These are phyloP conservation scores for Gossypium sturtianum DNA, from an alignment of 345 rosid species.

Conservation along the genomic window DNA sequence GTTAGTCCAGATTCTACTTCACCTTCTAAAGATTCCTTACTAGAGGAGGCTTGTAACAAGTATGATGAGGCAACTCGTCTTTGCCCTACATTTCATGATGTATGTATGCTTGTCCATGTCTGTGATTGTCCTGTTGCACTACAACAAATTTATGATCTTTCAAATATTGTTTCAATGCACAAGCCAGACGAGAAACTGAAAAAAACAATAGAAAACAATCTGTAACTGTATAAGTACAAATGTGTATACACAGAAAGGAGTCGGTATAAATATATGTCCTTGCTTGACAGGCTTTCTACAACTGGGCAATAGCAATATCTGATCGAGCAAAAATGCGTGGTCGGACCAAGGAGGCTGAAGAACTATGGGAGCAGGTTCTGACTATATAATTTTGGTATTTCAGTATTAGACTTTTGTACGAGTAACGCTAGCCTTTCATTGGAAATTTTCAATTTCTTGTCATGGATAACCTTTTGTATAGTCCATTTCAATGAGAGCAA, in stretches of 20 bases:
- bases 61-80: constrained; percentile 89
- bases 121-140: not conserved
- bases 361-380: constrained; percentile 88
- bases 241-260: not conserved
- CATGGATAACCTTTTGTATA: not conserved
- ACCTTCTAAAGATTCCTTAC: constrained; percentile 91
- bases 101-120: constrained; percentile 31
- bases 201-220: not conserved
- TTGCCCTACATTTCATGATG: constrained; percentile 96
- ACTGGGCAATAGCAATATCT: constrained; percentile 99
- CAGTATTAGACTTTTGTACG: not conserved
- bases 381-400: constrained; percentile 5
- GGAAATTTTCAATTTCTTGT: too few species aligned
- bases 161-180: not conserved
- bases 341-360: constrained; percentile 99
- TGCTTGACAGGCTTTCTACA: constrained; percentile 83
- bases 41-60: constrained; percentile 96
- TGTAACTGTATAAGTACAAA: not conserved
- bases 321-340: constrained; percentile 99
- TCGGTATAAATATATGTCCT: not conserved
- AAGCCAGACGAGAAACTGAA: not conserved
- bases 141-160: constrained; percentile 4
- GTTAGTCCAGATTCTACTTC: constrained; percentile 85
- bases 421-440: not conserved
- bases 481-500: constrained; percentile 43